Evolutionary conservation across 1,139 yeast species (phyloP).

Genomic region (Arxiozyma heterogenica): DNA sequence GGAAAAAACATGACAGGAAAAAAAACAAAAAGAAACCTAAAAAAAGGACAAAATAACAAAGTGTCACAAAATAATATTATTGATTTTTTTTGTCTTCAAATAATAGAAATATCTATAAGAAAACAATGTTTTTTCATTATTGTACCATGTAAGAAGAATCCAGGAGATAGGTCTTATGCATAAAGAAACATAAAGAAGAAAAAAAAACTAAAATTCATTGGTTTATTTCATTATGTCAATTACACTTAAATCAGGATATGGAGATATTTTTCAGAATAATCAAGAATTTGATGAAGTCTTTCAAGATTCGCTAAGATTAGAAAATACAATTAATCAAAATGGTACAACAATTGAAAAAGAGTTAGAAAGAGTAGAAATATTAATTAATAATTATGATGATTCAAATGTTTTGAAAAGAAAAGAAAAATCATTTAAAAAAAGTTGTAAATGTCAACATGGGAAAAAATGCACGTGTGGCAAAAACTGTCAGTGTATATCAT

Average conservation of each 20-base stretch:
- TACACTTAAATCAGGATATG: not conserved
- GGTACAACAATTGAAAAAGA: not conserved
- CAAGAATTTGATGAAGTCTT: conserved; percentile 1
- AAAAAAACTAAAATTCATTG: not conserved
- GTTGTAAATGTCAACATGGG: not conserved
- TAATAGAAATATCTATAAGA: too few relatives aligned
- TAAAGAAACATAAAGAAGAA: too few relatives aligned
- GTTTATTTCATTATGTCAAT: not conserved
- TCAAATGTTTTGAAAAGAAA: not conserved
- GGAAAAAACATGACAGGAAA: not conserved
- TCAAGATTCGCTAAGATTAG: not conserved
- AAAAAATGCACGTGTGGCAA: not conserved
- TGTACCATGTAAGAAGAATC: too few relatives aligned
- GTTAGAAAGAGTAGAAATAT: not conserved
- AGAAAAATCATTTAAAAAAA: not conserved
- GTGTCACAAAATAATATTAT: not conserved
- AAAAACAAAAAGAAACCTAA: not conserved
- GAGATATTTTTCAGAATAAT: not conserved
- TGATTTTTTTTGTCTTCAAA: too few relatives aligned
- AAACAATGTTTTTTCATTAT: too few relatives aligned
- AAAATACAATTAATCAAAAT: not conserved
- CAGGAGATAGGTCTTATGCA: too few relatives aligned
- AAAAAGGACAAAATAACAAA: not conserved
- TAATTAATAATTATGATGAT: not conserved
- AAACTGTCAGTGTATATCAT: not conserved